Evolutionary conservation across 495 filamentous ascomycete species (phyloP).

Genomic region (Penicillium fimorum): DNA sequence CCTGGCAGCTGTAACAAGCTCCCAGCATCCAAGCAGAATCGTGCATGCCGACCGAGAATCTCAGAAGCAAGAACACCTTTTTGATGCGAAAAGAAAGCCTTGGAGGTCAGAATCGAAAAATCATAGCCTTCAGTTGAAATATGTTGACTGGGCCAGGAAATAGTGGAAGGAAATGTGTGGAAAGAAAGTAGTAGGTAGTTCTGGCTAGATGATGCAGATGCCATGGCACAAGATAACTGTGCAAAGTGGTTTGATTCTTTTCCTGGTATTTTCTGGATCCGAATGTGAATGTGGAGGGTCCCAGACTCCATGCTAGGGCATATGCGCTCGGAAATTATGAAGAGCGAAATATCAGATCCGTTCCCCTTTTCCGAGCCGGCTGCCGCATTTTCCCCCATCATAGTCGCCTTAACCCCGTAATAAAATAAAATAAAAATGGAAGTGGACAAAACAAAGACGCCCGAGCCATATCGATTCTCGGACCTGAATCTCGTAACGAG

Average conservation of each 20-base stretch:
- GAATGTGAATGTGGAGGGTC: background rate
- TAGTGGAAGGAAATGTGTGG: background rate
- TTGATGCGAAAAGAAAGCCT: constrained; percentile 10
- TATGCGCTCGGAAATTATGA: constrained; percentile 24
- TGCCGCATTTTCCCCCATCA: background rate
- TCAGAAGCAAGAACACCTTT: constrained; percentile 29
- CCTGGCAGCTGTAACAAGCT: constrained; percentile 6
- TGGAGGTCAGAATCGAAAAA: constrained; percentile 6
- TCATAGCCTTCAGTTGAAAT: background rate
- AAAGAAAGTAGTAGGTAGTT: constrained; percentile 10
- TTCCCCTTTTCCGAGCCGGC: constrained; percentile 1
- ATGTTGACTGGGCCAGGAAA: background rate
- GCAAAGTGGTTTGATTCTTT: constrained; percentile 11
- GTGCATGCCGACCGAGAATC: background rate
- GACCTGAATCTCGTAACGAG: constrained; percentile 7
- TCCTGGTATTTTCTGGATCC: constrained; percentile 1
- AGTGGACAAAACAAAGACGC: constrained; percentile 20
- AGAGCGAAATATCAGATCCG: constrained; percentile 11
- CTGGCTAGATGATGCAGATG: constrained; percentile 4
- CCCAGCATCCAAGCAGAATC: background rate
- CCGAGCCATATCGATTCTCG: constrained; percentile 17
- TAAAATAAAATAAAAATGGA: constrained; percentile 16
- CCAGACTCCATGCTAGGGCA: constrained; percentile 20
- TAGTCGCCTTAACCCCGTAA: constrained; percentile 1
- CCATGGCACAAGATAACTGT: background rate